Evolutionary conservation across 768 basidiomycete species (phyloP).

Genomic region (Floccularia luteovirens): DNA sequence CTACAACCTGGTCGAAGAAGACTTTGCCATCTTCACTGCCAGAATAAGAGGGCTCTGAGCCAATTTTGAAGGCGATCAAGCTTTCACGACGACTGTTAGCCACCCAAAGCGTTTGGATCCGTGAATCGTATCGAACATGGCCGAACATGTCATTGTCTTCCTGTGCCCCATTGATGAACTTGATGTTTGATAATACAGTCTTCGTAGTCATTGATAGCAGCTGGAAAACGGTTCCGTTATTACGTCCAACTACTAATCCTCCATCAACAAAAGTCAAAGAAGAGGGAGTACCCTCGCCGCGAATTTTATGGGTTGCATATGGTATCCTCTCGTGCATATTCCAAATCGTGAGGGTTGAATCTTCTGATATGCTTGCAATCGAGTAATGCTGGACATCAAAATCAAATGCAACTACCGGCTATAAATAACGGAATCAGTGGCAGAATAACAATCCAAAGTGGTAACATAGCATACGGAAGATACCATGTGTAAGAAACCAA

Average conservation of each 20-base stretch:
- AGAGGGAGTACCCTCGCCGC: constrained; percentile 75
- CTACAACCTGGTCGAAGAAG: constrained; percentile 75
- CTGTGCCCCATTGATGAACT: constrained; percentile 60
- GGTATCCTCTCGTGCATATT: constrained; percentile 71
- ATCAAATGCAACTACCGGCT: constrained; percentile 81
- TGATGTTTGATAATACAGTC: constrained; percentile 68
- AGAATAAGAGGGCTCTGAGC: constrained; percentile 52
- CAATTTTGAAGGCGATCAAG: constrained; percentile 73
- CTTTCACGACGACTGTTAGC: constrained; percentile 83
- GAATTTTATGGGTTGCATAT: constrained; percentile 69
- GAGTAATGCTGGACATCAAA: constrained; percentile 75
- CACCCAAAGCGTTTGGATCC: constrained; percentile 83
- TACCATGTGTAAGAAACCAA: constrained; percentile 61
- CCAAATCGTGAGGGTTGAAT: constrained; percentile 79
- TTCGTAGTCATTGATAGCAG: constrained; percentile 71
- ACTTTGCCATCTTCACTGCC: constrained; percentile 57
- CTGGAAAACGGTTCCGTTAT: constrained; percentile 81
- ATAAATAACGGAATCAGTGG: constrained; percentile 6
- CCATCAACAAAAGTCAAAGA: constrained; percentile 82
- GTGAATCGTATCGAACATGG: constrained; percentile 76
- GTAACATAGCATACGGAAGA: constrained; percentile 48
- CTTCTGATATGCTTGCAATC: constrained; percentile 75
- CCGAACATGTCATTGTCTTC: constrained; percentile 87
- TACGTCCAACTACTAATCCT: constrained; percentile 79
- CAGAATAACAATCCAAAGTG: neutral